phyloP scores from a whole-genome alignment of 352 stramenopile species.

The Phytophthora cryptogea region DNA sequence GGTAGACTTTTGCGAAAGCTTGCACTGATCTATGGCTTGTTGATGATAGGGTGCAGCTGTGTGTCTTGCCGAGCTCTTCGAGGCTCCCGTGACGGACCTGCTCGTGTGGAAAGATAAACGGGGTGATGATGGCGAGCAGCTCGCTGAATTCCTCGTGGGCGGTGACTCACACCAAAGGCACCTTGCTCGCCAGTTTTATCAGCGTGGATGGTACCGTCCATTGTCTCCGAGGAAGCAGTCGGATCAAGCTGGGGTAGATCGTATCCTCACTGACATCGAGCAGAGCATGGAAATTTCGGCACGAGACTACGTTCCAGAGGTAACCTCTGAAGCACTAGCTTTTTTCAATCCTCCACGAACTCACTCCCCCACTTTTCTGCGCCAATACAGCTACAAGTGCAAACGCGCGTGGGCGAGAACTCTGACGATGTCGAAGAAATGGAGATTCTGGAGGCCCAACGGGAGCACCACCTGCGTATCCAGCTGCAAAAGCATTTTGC shows the following conservation, averaged over 20 bases:
- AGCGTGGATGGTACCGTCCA: constrained; percentile 48
- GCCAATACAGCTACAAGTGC: constrained; percentile 22
- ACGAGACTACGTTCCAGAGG: constrained; percentile 51
- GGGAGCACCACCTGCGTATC: constrained; percentile 42
- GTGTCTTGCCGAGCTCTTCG: constrained; percentile 31
- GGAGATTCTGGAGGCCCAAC: constrained; percentile 34
- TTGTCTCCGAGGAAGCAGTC: constrained; percentile 32
- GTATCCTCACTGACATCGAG: constrained; percentile 33
- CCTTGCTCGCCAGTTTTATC: constrained; percentile 53
- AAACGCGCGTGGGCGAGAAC: constrained; percentile 31
- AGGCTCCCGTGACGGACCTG: constrained; percentile 16
- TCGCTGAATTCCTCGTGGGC: constrained; percentile 44
- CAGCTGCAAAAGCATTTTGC: constrained; percentile 68
- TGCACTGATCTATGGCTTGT: background rate
- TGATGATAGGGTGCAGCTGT: constrained; percentile 18
- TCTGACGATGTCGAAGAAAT: constrained; percentile 36
- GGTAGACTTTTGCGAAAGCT: background rate
- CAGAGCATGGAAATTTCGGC: constrained; percentile 31
- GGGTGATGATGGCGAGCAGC: constrained; percentile 22
- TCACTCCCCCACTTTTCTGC: background rate
- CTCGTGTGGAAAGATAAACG: constrained; percentile 22
- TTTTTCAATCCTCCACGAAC: background rate
- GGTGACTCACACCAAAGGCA: constrained; percentile 39
- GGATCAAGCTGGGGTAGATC: constrained; percentile 17
- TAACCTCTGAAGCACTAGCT: constrained; percentile 1